Percentiles rank a stretch among this genome's conserved stretches.
Evolutionary conservation across 2,329 filamentous ascomycete genomes (phyloP).

Genomic region (Sporothrix dimorphospora): DNA sequence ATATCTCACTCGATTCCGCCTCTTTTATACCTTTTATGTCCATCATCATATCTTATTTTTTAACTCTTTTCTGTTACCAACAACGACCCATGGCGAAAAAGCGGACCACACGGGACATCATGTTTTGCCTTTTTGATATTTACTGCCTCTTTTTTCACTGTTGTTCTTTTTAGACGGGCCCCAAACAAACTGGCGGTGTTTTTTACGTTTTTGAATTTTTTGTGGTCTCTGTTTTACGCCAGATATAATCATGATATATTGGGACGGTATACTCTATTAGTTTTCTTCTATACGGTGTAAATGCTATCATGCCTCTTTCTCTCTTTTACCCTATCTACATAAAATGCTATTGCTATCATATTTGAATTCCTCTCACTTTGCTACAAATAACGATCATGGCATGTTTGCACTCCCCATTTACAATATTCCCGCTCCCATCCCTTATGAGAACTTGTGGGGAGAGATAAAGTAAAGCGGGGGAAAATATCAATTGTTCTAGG

Average conservation of each 20-base stretch:
- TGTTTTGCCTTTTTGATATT: neutral
- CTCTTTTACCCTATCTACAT: neutral
- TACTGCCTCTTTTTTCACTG: neutral
- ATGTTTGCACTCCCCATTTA: neutral
- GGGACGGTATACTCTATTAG: conserved; percentile 4
- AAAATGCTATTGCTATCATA: neutral
- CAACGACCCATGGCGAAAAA: neutral
- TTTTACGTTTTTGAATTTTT: neutral
- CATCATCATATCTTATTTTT: neutral
- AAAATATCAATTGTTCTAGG: neutral
- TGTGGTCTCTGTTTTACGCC: neutral
- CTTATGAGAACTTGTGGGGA: neutral
- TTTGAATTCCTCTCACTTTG: neutral
- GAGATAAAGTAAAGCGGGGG: neutral
- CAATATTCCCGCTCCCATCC: neutral
- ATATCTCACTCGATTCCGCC: neutral
- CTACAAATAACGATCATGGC: neutral
- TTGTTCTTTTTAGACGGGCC: conserved; percentile 5
- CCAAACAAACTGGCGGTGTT: conserved; percentile 2
- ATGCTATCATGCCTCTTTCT: neutral
- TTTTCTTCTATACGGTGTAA: neutral
- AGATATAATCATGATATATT: conserved; percentile 12
- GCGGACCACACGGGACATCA: neutral
- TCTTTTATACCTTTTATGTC: neutral
- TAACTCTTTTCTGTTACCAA: neutral